These are phyloP conservation scores for Balakata baccata DNA, from an alignment of 345 rosid genomes.

Conservation along the genomic window DNA sequence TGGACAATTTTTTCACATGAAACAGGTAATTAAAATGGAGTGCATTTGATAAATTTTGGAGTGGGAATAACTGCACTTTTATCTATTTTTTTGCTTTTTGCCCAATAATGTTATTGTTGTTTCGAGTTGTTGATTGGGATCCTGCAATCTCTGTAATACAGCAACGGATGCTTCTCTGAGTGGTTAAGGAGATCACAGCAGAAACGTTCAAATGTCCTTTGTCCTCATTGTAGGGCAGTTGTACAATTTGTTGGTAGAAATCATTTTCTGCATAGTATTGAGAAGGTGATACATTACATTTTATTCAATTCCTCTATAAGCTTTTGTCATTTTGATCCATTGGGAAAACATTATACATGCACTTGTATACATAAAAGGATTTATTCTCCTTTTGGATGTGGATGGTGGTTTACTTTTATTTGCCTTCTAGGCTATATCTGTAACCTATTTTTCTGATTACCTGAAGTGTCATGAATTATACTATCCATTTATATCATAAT, in stretches of 20 bases:
- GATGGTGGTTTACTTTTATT: neutral
- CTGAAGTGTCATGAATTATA: neutral
- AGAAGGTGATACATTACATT: constrained; percentile 53
- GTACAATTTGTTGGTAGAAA: constrained; percentile 81
- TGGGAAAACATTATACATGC: neutral
- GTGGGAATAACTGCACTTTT: neutral
- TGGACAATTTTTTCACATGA: too few species aligned
- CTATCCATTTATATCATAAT: neutral
- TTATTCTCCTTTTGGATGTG: neutral
- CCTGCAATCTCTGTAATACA: constrained; percentile 32
- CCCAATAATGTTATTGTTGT: constrained; percentile 1
- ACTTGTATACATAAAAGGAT: neutral
- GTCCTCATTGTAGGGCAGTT: constrained; percentile 91
- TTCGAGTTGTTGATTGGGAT: constrained; percentile 15
- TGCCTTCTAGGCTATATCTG: neutral
- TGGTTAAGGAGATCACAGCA: constrained; percentile 81
- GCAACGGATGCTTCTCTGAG: constrained; percentile 97
- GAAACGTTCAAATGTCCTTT: constrained; percentile 58
- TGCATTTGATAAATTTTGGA: neutral
- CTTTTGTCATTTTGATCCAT: neutral
- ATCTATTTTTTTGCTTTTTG: neutral
- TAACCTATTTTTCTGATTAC: neutral
- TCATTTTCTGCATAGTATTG: constrained; percentile 68
- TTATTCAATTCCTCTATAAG: neutral
- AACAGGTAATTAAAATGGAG: neutral